Evolutionary conservation across 2,329 filamentous ascomycete species (phyloP), one percentile per base, ranked within the genome.

Genomic region (Monilinia fructicola): DNA sequence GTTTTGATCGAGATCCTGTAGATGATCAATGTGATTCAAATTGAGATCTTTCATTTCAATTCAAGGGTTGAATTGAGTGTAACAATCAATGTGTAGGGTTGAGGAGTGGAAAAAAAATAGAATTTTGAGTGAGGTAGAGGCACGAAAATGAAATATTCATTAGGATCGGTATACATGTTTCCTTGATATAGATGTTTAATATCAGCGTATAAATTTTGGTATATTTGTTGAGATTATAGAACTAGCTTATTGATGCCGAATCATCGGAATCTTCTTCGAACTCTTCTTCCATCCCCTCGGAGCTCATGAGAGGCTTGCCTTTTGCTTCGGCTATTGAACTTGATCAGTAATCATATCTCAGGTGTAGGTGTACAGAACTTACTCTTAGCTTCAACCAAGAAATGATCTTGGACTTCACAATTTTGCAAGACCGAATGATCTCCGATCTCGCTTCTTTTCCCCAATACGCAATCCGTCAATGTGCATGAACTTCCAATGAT

Each of bases 341-440:
- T 53, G 44, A 26, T 65, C 10, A 59, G 62, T 26, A 38, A 38
- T 35, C n/a, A 50, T 38, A 16, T 60, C 44, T 60, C 44, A 26
- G 14, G 21, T 26, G 2, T 18, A 16, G 31, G 44, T 7, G 7
- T 18, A 26, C 42, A 60, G 16, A 59, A 84, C 86, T 82, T 80
- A 89, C 87, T 88, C 76, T 79, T 90, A n/a, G 91, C 85, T 74
- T 96, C 93, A 55, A 93, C 88, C 1, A 97, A 84, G 11, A 94
- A 83, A 75, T 94, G 94, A 77, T 97, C 92, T 77, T 97, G 93
- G 6, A 98, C 89, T 78, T 98, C 93, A 73, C 93, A 97, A 68
- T 97, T 91, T 64, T 89, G 93, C 71, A 98, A 79, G n/a, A 87
- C 85, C 7, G 84, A 89, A 11, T 89, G 90, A 56, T 92, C 91